Evolutionary conservation across 148 eudicot species (phyloP), one percentile per base, ranked within the genome.

Genomic region (Cornus controversa): DNA sequence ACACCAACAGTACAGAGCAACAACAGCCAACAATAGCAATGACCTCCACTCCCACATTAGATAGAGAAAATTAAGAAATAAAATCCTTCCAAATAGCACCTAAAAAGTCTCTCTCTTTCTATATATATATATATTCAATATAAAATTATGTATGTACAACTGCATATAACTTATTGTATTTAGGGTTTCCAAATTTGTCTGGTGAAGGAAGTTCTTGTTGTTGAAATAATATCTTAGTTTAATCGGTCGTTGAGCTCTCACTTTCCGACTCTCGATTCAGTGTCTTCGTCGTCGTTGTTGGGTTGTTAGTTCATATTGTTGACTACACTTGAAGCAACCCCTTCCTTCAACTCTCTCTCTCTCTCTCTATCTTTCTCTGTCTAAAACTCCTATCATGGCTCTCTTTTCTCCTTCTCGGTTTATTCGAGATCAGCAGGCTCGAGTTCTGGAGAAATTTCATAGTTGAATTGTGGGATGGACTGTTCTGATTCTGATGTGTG

Each of bases 201-300:
- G 64, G 64, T 22, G 64, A 60, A 60, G 64, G 64, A 40, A 40
- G 45, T 22, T 7, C 5, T 60, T 20, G 18, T 60, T 60, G 64
- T 60, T 60, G 0, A 60, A 60, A 60, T 20, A 18, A 1, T 18
- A 60, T 60, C 24, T 22, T 60, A 6, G 64, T 60, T 60, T 60
- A 60, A 60, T 60, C 64, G 64, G 64, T 60, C 64, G 64, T 60
- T 60, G 24, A 60, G 64, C 64, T 60, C 23, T 60, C 64, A 22
- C 24, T 60, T 60, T 60, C 64, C 20, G 23, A 22, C 64, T 60
- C 64, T 15, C 23, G 64, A 60, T 60, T 40, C 64, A 20, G 8
- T 60, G 64, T 50, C 57, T 13, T 50, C 57, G 57, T 50, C 57
- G 57, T 50, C 57, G 57, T 50, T 50, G 57, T 50, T 50, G 57